Percentiles rank a stretch among this genome's conserved stretches.
These are phyloP conservation scores for Elaeis oleifera DNA, from an alignment of 202 grass and related monocot species.

Conservation along the genomic window DNA sequence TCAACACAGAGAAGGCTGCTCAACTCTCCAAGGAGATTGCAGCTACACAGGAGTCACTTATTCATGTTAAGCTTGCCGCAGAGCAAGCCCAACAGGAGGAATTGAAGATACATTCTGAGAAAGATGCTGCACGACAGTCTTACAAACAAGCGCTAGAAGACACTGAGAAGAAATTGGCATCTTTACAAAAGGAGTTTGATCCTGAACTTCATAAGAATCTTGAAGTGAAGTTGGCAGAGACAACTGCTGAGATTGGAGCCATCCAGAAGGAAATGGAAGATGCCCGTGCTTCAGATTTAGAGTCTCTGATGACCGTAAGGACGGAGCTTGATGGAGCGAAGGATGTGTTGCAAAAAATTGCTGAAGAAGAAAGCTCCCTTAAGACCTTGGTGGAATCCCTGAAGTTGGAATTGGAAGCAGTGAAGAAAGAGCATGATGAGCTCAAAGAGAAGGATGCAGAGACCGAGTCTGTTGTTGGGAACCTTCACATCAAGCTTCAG, in stretches of 20 bases:
- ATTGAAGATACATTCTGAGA: conserved; percentile 49
- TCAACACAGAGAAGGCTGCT: conserved; percentile 55
- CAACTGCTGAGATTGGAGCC: conserved; percentile 52
- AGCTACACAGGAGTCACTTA: conserved; percentile 52
- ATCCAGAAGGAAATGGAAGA: conserved; percentile 83
- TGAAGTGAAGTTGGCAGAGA: conserved; percentile 49
- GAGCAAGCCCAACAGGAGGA: conserved; percentile 69
- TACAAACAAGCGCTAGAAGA: conserved; percentile 69
- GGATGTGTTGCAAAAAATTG: conserved; percentile 71
- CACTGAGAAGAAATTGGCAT: conserved; percentile 55
- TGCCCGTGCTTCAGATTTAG: conserved; percentile 46
- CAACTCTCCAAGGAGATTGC: conserved; percentile 55
- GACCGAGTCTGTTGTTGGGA: conserved; percentile 65
- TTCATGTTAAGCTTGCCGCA: conserved; percentile 61
- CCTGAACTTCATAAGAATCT: conserved; percentile 43
- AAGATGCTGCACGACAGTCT: conserved; percentile 51
- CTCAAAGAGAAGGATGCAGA: conserved; percentile 76
- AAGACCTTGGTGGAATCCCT: conserved; percentile 61
- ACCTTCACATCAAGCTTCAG: conserved; percentile 86
- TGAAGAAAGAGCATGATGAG: conserved; percentile 72
- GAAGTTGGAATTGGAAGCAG: conserved; percentile 60
- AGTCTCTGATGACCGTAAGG: conserved; percentile 53
- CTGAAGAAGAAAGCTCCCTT: conserved; percentile 65
- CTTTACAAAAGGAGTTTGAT: conserved; percentile 68
- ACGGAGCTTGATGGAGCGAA: conserved; percentile 83